Base-by-base conservation (phyloP, 164 flowering plant genomes). In the Magnolia changhungtana region DNA sequence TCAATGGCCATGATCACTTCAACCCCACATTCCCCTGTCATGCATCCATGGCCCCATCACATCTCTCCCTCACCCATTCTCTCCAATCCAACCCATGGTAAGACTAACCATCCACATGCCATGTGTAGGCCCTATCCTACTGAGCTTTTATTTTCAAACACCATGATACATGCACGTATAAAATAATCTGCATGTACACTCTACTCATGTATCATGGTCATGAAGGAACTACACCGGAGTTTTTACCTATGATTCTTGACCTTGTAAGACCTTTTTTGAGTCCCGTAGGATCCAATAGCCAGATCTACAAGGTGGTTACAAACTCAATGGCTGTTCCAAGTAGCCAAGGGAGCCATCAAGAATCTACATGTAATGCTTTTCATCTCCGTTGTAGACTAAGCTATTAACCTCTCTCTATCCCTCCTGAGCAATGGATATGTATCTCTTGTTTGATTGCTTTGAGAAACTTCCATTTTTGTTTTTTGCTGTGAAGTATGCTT, bases 241-340 rank as follows among this genome's bases (percentile, higher is more conserved):
- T 58, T 3, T 29, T 7, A 19, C 21, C 37, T 18, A 24, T 31
- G 19, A 16, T 73, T 73, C 75, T 73, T 73, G 75, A 73, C 75
- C 75, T 73, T 73, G 75, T 61, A 73, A 73, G 75, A 50, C 75
- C 75, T 73, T 73, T 19, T n/a, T 50, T 61, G 14, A 18, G 24
- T 1, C 19, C 75, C 1, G 50, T 23, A 7, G 59, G 4, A 27
- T 23, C 2, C 29, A 13, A 29, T 2, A 27, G 18, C 67, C 18
- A 8, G 52, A 73, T 73, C 10, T n/a, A 16, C 23, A 61, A 1
- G 52, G 67, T 61, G 50, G 59, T 29, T 8, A 6, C 7, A 5
- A 23, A 63, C 2, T 19, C 13, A 45, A 63, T 9, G 8, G 20
- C 14, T 16, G 75, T 16, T n/a, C 13, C 8, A 4, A 58, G 9